Conservation (phyloP, 2,329 filamentous ascomycete genomes). For the Diaporthe aspalathi region DNA sequence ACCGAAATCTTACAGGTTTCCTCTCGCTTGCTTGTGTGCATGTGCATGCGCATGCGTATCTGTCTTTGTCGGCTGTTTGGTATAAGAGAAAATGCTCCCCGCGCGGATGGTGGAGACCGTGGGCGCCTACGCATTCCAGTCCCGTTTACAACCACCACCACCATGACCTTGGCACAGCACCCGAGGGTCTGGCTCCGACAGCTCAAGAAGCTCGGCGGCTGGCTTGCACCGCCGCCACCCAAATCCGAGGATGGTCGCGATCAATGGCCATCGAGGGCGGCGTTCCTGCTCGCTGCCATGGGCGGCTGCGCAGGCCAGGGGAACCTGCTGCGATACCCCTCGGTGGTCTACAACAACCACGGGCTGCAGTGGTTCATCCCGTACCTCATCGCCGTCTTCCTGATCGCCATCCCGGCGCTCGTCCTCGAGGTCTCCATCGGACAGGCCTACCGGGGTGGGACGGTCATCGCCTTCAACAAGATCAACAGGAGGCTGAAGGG, state of each 20-base stretch:
- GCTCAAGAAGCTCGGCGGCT: slow-evolving; percentile 48
- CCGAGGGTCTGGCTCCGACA: slow-evolving; percentile 3
- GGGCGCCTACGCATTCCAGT: slow-evolving; percentile 11
- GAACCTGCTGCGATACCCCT: slow-evolving; percentile 68
- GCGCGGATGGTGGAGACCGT: neutral
- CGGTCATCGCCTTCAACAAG: slow-evolving; percentile 65
- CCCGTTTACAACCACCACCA: neutral
- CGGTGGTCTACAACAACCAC: slow-evolving; percentile 69
- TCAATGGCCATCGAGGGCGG: slow-evolving; percentile 65
- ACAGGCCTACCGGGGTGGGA: slow-evolving; percentile 68
- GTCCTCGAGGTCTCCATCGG: slow-evolving; percentile 76
- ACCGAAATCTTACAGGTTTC: slow-evolving; percentile 9
- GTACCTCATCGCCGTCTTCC: slow-evolving; percentile 64
- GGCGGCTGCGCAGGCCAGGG: slow-evolving; percentile 69
- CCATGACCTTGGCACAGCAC: neutral
- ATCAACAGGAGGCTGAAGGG: slow-evolving; percentile 65
- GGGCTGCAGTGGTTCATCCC: slow-evolving; percentile 71
- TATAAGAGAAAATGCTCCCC: slow-evolving; percentile 24
- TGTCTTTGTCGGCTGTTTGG: neutral
- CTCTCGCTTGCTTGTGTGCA: neutral
- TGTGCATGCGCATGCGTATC: neutral
- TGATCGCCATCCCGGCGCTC: slow-evolving; percentile 67
- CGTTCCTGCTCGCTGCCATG: slow-evolving; percentile 69
- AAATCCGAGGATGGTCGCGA: slow-evolving; percentile 58
- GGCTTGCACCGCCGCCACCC: slow-evolving; percentile 51